A percentile compares a stretch with the other conserved stretches of the same genome.
Conservation (phyloP, 176 grass and related monocot species). For the Hsuehochloa calcarea region DNA sequence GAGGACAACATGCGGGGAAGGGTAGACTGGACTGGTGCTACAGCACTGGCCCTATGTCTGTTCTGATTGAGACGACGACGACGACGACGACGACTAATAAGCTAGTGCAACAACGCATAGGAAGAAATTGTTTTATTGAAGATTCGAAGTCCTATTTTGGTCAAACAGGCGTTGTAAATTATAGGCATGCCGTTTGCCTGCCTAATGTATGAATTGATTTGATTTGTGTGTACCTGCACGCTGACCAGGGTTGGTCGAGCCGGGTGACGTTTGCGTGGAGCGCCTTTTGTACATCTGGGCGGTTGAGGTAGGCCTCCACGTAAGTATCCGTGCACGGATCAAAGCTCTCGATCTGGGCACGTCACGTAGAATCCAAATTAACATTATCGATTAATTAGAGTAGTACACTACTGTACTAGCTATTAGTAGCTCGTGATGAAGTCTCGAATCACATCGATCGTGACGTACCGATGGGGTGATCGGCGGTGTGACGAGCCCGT, state of each 20-base stretch:
- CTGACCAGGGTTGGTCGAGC: conserved; percentile 62
- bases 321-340: conserved; percentile 81
- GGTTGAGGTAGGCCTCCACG: conserved; percentile 78
- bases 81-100: too few species aligned
- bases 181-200: not conserved
- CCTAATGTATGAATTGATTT: not conserved
- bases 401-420: not conserved
- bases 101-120: too few species aligned
- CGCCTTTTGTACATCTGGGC: conserved; percentile 63
- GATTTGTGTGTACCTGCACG: conserved; percentile 57
- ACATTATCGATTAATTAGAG: too few species aligned
- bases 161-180: not conserved
- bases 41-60: too few species aligned
- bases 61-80: too few species aligned
- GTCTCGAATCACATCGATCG: not conserved
- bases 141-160: too few species aligned
- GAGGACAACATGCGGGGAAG: too few species aligned
- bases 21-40: too few species aligned
- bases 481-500: conserved; percentile 37
- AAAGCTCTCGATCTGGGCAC: conserved; percentile 60
- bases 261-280: conserved; percentile 82
- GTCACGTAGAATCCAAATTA: conserved; percentile 10
- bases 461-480: conserved; percentile 53
- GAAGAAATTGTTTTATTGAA: too few species aligned
- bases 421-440: not conserved